These are phyloP conservation scores for Teratosphaeria nubilosa DNA, from an alignment of 2,329 filamentous ascomycete genomes.

Conservation along the genomic window DNA sequence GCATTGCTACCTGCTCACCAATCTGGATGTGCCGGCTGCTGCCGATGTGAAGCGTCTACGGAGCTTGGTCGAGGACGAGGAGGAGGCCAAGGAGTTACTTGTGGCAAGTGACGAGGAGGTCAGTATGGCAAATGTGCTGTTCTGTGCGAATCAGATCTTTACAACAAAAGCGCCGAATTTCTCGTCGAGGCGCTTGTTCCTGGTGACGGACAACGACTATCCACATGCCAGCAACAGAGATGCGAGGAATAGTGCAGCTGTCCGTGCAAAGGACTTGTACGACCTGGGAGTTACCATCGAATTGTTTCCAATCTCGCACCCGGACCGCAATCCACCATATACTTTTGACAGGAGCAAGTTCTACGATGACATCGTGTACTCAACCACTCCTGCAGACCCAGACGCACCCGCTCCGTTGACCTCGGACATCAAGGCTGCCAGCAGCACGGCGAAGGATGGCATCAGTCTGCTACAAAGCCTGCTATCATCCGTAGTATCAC, in stretches of 20 bases:
- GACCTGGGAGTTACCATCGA: constrained; percentile 88
- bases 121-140: constrained; percentile 80
- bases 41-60: constrained; percentile 75
- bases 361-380: constrained; percentile 93
- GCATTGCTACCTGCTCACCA: constrained; percentile 82
- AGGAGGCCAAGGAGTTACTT: constrained; percentile 58
- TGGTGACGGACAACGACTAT: constrained; percentile 89
- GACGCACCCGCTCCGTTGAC: constrained; percentile 50
- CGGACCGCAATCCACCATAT: constrained; percentile 37
- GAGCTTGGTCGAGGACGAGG: constrained; percentile 66
- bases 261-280: constrained; percentile 87
- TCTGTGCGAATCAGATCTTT: constrained; percentile 93
- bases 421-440: constrained; percentile 41
- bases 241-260: constrained; percentile 64
- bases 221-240: constrained; percentile 66
- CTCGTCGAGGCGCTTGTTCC: constrained; percentile 81
- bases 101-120: constrained; percentile 58
- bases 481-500: constrained; percentile 81
- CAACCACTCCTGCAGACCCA: constrained; percentile 57
- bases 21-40: constrained; percentile 79
- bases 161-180: constrained; percentile 93
- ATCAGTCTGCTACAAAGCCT: constrained; percentile 70
- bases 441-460: constrained; percentile 61
- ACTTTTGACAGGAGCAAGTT: constrained; percentile 77
- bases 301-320: constrained; percentile 74